phyloP scores from a whole-genome alignment of 345 rosid genomes.

The Hibiscus tridactylites region DNA sequence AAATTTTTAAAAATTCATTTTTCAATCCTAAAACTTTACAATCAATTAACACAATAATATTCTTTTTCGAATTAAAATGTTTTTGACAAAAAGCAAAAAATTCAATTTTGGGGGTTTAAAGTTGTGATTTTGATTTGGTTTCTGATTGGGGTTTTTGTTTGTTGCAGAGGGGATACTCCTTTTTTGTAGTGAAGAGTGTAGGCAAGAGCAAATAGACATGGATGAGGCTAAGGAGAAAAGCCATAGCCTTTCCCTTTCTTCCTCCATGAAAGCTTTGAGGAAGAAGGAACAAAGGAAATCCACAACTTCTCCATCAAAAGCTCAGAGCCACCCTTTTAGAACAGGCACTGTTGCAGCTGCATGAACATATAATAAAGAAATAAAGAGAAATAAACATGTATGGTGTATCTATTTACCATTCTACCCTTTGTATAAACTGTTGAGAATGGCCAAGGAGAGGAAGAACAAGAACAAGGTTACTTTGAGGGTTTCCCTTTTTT shows the following conservation, averaged over 20 bases:
- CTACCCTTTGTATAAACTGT: not conserved
- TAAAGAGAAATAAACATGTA: not conserved
- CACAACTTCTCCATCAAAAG: conserved; percentile 22
- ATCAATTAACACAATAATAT: no score
- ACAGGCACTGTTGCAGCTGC: conserved; percentile 46
- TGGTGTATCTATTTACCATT: not conserved
- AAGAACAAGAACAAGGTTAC: not conserved
- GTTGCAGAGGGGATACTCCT: conserved; percentile 74
- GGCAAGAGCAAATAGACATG: conserved; percentile 64
- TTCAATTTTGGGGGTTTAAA: no score
- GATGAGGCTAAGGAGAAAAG: conserved; percentile 61
- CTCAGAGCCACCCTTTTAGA: conserved; percentile 24
- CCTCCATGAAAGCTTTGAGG: conserved; percentile 54
- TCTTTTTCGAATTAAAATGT: no score
- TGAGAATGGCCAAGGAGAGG: conserved; percentile 19
- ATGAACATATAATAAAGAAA: conserved; percentile 1
- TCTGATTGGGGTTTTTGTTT: conserved; percentile 2
- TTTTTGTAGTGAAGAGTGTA: conserved; percentile 86
- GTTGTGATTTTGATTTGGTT: not conserved
- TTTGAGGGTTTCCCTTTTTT: not conserved
- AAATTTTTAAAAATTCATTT: no score
- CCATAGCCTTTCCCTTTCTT: conserved; percentile 46
- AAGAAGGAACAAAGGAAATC: conserved; percentile 39
- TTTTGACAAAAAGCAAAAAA: not conserved
- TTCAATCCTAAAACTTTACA: no score